A percentile compares a stretch with the other conserved stretches of the same genome.
Evolutionary conservation across 2,329 filamentous ascomycete genomes (phyloP).

Genomic region (Neonectria hederae): DNA sequence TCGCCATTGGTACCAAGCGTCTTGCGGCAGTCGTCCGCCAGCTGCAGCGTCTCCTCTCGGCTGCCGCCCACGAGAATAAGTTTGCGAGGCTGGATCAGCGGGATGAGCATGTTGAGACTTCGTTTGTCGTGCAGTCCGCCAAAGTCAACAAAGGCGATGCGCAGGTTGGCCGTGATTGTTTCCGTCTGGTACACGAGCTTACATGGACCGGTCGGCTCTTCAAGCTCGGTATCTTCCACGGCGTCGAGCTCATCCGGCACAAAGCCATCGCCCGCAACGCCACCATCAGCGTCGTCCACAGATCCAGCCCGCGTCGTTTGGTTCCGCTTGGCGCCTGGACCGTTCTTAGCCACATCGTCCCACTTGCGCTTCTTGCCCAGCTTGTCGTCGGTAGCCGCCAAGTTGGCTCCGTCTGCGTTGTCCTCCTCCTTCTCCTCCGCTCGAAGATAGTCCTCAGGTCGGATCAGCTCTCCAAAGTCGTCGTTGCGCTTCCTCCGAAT

Average conservation of each 20-base stretch:
- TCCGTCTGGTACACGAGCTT: slow-evolving; percentile 75
- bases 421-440: slow-evolving; percentile 90
- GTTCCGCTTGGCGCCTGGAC: slow-evolving; percentile 64
- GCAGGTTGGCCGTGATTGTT: slow-evolving; percentile 73
- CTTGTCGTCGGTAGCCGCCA: slow-evolving; percentile 62
- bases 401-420: slow-evolving; percentile 60
- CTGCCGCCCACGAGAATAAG: slow-evolving; percentile 90
- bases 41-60: slow-evolving; percentile 77
- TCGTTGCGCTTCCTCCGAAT: slow-evolving; percentile 82
- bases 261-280: slow-evolving; percentile 48
- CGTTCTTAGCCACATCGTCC: slow-evolving; percentile 69
- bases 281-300: slow-evolving; percentile 58
- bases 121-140: slow-evolving; percentile 92
- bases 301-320: slow-evolving; percentile 55
- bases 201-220: slow-evolving; percentile 70
- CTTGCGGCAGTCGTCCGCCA: slow-evolving; percentile 83
- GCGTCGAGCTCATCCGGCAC: slow-evolving; percentile 66
- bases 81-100: slow-evolving; percentile 92
- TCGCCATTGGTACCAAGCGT: slow-evolving; percentile 61
- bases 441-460: slow-evolving; percentile 91
- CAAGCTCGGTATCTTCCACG: slow-evolving; percentile 64
- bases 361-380: slow-evolving; percentile 95
- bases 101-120: slow-evolving; percentile 93
- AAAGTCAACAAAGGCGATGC: slow-evolving; percentile 90
- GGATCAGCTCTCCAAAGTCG: slow-evolving; percentile 93